Conservation (phyloP, 176 grass and related monocot genomes). For the Stipa capillata region DNA sequence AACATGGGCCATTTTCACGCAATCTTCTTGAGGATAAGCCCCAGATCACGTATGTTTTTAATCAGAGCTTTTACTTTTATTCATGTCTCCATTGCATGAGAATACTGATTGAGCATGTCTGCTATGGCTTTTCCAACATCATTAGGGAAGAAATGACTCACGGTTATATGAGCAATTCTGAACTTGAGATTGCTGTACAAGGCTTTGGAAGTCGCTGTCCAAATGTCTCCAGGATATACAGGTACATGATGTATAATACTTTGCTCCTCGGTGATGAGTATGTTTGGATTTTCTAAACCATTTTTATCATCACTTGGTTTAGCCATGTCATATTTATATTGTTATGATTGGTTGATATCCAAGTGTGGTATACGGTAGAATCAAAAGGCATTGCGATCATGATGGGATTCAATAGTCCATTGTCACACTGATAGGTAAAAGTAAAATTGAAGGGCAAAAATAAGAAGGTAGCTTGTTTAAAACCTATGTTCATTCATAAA, state of each 20-base stretch:
- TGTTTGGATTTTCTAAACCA: neutral
- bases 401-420: neutral
- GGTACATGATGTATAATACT: constrained; percentile 37
- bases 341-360: neutral
- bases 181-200: constrained; percentile 56
- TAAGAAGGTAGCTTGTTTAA: neutral
- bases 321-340: neutral
- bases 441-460: neutral
- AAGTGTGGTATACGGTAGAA: neutral
- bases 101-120: neutral
- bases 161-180: constrained; percentile 65
- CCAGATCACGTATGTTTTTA: constrained; percentile 39
- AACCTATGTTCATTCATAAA: neutral
- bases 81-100: neutral
- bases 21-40: constrained; percentile 44
- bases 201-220: constrained; percentile 46
- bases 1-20: constrained; percentile 9
- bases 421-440: neutral
- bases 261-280: neutral
- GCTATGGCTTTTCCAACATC: neutral
- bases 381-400: neutral
- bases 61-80: neutral
- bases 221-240: constrained; percentile 78
- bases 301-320: neutral
- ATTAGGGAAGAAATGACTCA: constrained; percentile 47